Base-by-base conservation (phyloP, 306 rosid species). In the Arachis stenosperma region DNA sequence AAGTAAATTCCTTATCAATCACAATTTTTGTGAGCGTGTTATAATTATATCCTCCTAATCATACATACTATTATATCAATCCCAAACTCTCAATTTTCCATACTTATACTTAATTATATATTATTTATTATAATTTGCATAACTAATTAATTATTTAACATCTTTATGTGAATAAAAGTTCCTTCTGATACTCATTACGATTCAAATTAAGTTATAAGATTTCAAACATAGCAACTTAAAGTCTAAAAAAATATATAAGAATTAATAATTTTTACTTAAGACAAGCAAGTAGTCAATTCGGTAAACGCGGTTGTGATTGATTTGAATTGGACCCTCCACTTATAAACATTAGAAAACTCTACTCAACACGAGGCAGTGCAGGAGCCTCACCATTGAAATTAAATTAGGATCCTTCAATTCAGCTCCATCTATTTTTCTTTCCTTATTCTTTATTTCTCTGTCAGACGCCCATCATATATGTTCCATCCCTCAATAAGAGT, bases 321-420 rank as follows among this genome's bases (percentile, higher is more conserved):
- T 69, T 82, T 68, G 70, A 78, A 51, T 68, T 84, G 88, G 91
- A 86, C 91, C 84, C 86, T 79, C 84, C 96, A 80, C 85, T 70
- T 22, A 77, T 59, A 48, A 5, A 75, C 41, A 61, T 60, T 61
- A 41, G 65, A 71, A 67, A 61, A 57, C 63, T 73, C 65, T 67
- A 33, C 70, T 74, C 71, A 33, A 84, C 79, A 78, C 55, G 74
- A 66, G 82, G 69, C 71, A 47, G 66, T 58, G 69, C 61, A 76
- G 9, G 61, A 76, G 74, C 79, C 87, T 73, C 74, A 75, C 65
- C 81, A 83, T 79, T 80, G 54, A 76, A 79, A 76, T 61, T 50
- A 30, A 71, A 69, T 48, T 65, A 77, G 66, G 78, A 68, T 78
- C 84, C 85, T 62, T 77, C 75, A 54, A 81, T 77, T 87, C 70